Percentiles rank a stretch among this genome's conserved stretches.
Evolutionary conservation across 1,139 yeast species (phyloP).

Genomic region (Pneumocystis canis): DNA sequence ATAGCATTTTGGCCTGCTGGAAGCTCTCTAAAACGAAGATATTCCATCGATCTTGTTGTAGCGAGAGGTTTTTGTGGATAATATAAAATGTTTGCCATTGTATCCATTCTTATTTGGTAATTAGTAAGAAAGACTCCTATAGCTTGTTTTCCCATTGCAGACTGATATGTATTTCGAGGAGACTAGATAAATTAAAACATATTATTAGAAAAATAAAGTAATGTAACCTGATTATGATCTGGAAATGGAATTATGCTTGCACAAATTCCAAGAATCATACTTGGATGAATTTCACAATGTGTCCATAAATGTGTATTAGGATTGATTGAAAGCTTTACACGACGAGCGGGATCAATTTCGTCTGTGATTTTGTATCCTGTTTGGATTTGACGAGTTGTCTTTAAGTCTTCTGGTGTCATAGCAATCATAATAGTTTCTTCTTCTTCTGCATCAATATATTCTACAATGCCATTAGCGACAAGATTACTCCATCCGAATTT

Average conservation of each 20-base stretch:
- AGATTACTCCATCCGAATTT: conserved; percentile 74
- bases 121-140: conserved; percentile 99
- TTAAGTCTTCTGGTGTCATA: conserved; percentile 94
- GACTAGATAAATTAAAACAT: conserved; percentile 33
- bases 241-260: conserved; percentile 99
- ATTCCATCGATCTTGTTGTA: conserved; percentile 97
- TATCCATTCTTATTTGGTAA: conserved; percentile 94
- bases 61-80: conserved; percentile 99
- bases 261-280: conserved; percentile 96
- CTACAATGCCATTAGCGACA: conserved; percentile 74
- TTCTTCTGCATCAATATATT: conserved; percentile 93
- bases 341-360: conserved; percentile 63
- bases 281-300: conserved; percentile 97
- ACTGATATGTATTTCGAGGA: conserved; percentile 97
- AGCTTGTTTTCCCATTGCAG: conserved; percentile 99
- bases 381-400: conserved; percentile 44
- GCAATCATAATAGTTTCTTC: conserved; percentile 97
- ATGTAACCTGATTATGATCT: conserved; percentile 58
- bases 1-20: conserved; percentile 99
- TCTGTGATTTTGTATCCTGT: conserved; percentile 34
- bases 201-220: not conserved
- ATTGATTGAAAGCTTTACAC: conserved; percentile 59
- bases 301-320: conserved; percentile 76
- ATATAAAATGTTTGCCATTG: conserved; percentile 94
- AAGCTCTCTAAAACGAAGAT: conserved; percentile 86